Evolutionary conservation across 495 filamentous ascomycete genomes (phyloP), one percentile per base, ranked within the genome.

Genomic region (Annulohypoxylon moriforme): DNA sequence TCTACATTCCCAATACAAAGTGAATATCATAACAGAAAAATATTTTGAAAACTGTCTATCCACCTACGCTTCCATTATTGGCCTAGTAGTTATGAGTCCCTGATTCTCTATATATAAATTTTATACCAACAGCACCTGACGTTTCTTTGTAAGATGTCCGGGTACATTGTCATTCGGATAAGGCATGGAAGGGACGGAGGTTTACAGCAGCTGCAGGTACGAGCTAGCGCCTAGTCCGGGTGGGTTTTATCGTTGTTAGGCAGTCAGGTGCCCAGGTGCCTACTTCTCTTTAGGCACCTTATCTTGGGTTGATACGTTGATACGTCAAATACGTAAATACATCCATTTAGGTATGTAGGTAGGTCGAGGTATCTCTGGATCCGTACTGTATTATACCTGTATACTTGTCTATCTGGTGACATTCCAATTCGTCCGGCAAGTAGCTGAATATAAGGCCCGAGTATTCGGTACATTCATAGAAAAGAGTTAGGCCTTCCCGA

Each of bases 201-300:
- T 61, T 34, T 47, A 59, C 55, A 57, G 29, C 4, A 68, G 55
- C 68, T 24, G 64, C 69, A 72, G 69, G 69, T 68, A 72, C 69
- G 59, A 72, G 60, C 59, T 72, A 72, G 63, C 47, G 69, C 49
- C 52, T 71, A 71, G 68, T 55, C 18, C 38, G 47, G 25, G 61
- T 71, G 68, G 68, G 55, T 56, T 49, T 8, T 55, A 52, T 38
- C 29, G 47, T 18, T 27, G 60, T 68, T 55, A 68, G 57, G 47
- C 42, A 67, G 69, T 72, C 69, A 72, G 69, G 64, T 67, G 69
- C 69, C 69, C 64, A 72, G 64, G 59, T 67, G 59, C 64, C 69
- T 57, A 67, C 27, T 42, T 66, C 40, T 52, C 55, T 67, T 67
- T 67, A 25, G 69, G 69, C 58, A 49, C 24, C 62, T 65, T 71